Conservation (phyloP, 495 filamentous ascomycete genomes). For the Neurospora terricola region DNA sequence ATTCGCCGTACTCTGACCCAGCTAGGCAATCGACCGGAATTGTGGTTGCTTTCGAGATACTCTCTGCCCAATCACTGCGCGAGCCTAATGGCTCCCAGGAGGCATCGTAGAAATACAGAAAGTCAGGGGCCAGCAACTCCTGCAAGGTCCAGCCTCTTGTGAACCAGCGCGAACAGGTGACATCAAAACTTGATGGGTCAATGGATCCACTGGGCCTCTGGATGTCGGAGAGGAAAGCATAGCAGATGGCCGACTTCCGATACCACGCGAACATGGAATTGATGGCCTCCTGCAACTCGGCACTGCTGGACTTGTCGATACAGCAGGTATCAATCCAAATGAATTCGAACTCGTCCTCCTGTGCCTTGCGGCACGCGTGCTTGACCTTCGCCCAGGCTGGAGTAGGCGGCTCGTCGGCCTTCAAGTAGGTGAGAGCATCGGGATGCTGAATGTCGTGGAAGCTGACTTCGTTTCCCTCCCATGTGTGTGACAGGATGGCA, state of each 20-base stretch:
- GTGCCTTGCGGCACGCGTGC: neutral
- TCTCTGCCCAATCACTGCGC: neutral
- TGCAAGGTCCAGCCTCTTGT: neutral
- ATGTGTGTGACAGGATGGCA: conserved; percentile 27
- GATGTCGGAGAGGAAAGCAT: neutral
- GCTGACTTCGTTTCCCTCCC: conserved; percentile 22
- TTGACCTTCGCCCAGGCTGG: neutral
- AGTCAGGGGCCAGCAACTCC: neutral
- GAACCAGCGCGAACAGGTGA: neutral
- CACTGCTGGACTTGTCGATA: neutral
- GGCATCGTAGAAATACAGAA: neutral
- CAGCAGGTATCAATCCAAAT: neutral
- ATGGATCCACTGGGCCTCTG: neutral
- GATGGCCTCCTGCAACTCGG: neutral
- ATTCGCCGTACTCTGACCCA: neutral
- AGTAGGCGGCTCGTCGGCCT: neutral
- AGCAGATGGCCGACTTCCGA: neutral
- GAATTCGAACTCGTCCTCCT: neutral
- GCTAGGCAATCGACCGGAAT: neutral
- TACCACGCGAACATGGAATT: neutral
- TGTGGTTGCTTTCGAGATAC: neutral
- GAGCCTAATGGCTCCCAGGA: neutral
- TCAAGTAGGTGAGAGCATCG: neutral
- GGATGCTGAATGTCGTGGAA: conserved; percentile 10
- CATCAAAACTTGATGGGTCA: neutral